Evolutionary conservation across 1,139 yeast species (phyloP).

Genomic region (Arxiozyma heterogenica): DNA sequence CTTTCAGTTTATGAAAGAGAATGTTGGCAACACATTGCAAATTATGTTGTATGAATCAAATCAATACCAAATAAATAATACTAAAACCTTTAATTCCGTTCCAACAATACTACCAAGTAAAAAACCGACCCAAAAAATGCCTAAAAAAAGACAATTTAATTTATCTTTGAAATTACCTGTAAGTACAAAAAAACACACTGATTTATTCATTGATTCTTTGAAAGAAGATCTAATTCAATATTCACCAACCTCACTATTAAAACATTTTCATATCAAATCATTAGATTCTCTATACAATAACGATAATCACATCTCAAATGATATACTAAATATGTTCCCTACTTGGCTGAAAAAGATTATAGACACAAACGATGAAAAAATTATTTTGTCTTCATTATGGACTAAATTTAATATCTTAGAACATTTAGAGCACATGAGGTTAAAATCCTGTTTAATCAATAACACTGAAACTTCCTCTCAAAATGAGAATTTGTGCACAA

Average conservation of each 20-base stretch:
- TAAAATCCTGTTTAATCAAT: constrained; percentile 29
- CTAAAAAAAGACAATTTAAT: constrained; percentile 2
- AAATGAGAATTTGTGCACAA: not conserved
- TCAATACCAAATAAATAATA: not conserved
- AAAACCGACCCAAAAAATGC: not conserved
- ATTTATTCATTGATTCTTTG: constrained; percentile 30
- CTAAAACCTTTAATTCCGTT: not conserved
- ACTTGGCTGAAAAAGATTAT: constrained; percentile 39
- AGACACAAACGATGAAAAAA: constrained; percentile 29
- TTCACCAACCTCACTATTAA: constrained; percentile 30
- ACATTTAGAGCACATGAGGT: constrained; percentile 42
- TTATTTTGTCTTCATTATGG: constrained; percentile 35
- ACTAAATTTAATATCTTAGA: constrained; percentile 44
- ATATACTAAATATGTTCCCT: constrained; percentile 32
- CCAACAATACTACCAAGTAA: not conserved
- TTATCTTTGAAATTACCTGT: not conserved
- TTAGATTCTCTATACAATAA: constrained; percentile 2
- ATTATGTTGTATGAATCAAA: constrained; percentile 1
- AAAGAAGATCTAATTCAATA: constrained; percentile 34
- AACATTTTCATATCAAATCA: constrained; percentile 24
- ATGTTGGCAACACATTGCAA: not conserved
- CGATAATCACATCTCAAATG: constrained; percentile 11
- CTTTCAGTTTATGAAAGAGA: constrained; percentile 15
- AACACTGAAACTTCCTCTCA: not conserved
- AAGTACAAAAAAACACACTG: constrained; percentile 10